Evolutionary conservation across 495 filamentous ascomycete species (phyloP), one percentile per base, ranked within the genome.

Genomic region (Mytilinidion resinicola): DNA sequence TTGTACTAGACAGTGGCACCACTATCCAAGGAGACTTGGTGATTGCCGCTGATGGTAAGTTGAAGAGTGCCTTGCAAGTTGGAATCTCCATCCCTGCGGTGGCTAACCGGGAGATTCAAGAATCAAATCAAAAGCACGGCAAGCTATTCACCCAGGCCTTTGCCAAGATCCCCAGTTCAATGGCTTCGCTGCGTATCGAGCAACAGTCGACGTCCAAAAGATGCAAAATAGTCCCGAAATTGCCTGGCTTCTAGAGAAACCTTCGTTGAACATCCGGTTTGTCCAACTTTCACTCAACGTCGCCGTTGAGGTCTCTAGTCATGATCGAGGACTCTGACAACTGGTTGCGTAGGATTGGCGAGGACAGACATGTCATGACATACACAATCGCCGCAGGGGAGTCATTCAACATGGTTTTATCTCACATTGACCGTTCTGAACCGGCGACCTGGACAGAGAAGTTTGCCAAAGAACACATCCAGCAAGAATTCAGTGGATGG

Each of bases 181-280:
- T 0, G 70, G 70, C 0, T 73, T 73, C 41, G 76, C 75, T 12
- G 73, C 73, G 0, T 78, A 78, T 55, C 56, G 75, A 5, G 73
- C 74, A 0, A 73, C 70, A 0, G 74, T 79, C 0, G 73, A 77
- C 51, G 69, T 73, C 6, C 53, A 70, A 4, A 63, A 55, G n/a
- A 76, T 79, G 54, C 68, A 63, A 53, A 44, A 44, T 5, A 71
- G 76, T 56, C 68, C 71, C 0, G 72, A 77, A 9, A 44, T 68
- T 4, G 55, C 72, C 1, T 77, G 73, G 74, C 17, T 78, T 1
- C 49, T 77, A 8, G 69, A 74, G 5, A 67, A 67, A 49, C 74
- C 74, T 9, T 57, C 61, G 14, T 51, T 77, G 12, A 79, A 79
- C 60, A 61, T 77, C 20, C 77, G 76, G 76, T 51, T 54, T 36